Evolutionary conservation across 129 eudicot species (phyloP), one percentile per base, ranked within the genome.

Genomic region (Mikania micrantha): DNA sequence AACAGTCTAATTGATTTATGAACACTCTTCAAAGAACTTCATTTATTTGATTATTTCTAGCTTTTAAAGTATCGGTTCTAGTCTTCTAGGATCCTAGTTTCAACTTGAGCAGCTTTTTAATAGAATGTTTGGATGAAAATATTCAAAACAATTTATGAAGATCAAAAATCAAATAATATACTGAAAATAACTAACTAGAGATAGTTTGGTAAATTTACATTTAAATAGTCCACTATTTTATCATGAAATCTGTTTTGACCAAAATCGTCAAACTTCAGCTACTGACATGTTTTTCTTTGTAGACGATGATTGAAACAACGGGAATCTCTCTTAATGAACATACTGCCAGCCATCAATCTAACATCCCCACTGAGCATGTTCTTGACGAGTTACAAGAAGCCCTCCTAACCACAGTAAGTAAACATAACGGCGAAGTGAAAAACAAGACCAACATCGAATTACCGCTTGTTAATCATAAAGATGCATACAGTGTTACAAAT

Each of bases 261-360:
- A 0, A 54, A 25, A 12, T 25, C 0, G 61, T 54, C 36, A 54
- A 24, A 52, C 59, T 52, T 22, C 63, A 27, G 63, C 39, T 59
- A 32, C 40, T 59, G 31, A 59, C 64, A 16, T 7, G 7, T n/a
- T 72, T 60, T 1, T 48, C 3, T 24, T 44, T 31, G 38, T 68
- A 72, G 78, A 87, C 79, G 90, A 87, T 74, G 36, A 81, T 87
- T 41, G 97, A 85, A 83, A 82, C 92, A 78, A 79, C 58, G 52
- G 80, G 87, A 66, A 59, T 80, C 50, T 79, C 70, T 15, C 74
- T 90, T 7, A 81, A 74, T 17, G 85, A 83, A 75, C 62, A 27
- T 20, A 66, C 67, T 40, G 44, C 31, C 17, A 70, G 52, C 29
- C 31, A 4, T 50, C 35, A 41, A 22, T 59, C 77, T 32, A 71